Evolutionary conservation across 441 rosid species (phyloP).

Genomic region (Theobroma grandiflorum): DNA sequence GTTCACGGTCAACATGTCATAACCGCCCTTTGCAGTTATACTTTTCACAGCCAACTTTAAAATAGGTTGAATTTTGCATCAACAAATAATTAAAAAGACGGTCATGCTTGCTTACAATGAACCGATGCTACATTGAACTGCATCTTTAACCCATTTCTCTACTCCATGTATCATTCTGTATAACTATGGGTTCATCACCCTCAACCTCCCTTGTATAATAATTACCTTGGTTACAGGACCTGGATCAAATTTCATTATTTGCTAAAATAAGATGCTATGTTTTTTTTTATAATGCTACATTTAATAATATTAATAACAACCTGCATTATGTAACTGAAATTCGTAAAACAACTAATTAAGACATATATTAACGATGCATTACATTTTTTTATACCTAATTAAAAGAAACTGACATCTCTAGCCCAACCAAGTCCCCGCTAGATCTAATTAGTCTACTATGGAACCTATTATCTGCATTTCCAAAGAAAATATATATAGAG

Average conservation of each 20-base stretch:
- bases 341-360: neutral
- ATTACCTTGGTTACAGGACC: neutral
- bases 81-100: neutral
- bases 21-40: no score
- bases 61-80: neutral
- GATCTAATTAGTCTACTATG: conserved; percentile 1
- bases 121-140: neutral
- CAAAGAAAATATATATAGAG: neutral
- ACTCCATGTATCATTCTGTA: neutral
- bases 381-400: neutral
- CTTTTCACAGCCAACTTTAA: neutral
- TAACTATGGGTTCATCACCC: neutral
- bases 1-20: neutral
- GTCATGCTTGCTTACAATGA: neutral
- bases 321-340: neutral
- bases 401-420: neutral
- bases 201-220: neutral
- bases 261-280: neutral
- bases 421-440: neutral
- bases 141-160: neutral
- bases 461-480: neutral
- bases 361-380: neutral
- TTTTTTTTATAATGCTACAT: neutral
- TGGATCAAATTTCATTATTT: neutral
- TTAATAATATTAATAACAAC: neutral